Base-by-base conservation (phyloP, 176 grass and related monocot genomes). In the Aegilops bicornis region DNA sequence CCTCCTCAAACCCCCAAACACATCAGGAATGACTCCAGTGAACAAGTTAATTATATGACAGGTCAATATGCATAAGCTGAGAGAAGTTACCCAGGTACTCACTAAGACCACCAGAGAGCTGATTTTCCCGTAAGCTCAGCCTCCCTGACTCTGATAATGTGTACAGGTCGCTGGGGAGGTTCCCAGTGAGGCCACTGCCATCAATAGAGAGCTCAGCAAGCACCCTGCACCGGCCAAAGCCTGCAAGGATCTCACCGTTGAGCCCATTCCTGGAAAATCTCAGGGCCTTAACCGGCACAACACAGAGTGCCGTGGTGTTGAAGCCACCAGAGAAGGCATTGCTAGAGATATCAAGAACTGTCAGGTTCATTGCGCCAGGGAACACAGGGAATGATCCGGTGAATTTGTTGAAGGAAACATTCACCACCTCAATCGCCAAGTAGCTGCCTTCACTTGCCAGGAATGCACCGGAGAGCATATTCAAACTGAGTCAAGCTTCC, bases 11-110 rank as follows among this genome's bases (percentile, higher is more conserved):
- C 78, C 30, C 16, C 32, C 75, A 88, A 95, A 97, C 3, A 93
- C 79, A 86, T 97, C 95, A 12, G 90, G 95, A 19, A 95, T 86
- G 20, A 25, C 20, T 0, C 88, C 90, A 0, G 16, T 25, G 33
- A 97, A 89, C n/a, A 33, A 64, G 62, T 94, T n/a, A n/a, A n/a
- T n/a, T 94, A 29, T 30, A 1, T 0, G 95, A 94, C 78, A 94
- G 31, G 64, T 94, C 88, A 8, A 94, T 42, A 10, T 86, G 72
- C 11, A 91, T 75, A 54, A 91, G 88, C 73, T 86, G 76, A 23
- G 75, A 84, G 31, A 92, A 82, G 48, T 91, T 91, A 84, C 92
- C 39, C 0, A 94, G 81, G 20, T 35, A 33, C 1, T 71, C 16
- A 45, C 16, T 22, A 19, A 97, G 19, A 31, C 35, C 39, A 42